A percentile compares a stretch with the other conserved stretches of the same genome.
phyloP scores from a whole-genome alignment of 176 grass and related monocot genomes.

The Elaeis guineensis region DNA sequence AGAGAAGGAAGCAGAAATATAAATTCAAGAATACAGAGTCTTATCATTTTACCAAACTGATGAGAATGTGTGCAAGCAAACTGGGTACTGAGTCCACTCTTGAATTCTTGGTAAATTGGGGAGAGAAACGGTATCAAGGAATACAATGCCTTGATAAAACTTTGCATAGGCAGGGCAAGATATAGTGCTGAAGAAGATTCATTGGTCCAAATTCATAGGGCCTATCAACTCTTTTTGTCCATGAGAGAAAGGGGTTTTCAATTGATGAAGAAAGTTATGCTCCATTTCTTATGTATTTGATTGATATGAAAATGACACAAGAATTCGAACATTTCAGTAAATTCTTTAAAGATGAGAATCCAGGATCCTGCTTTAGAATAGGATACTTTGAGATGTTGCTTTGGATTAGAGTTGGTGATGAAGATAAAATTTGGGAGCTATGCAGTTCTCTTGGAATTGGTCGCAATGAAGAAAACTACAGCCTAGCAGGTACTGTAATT shows the following conservation, averaged over 20 bases:
- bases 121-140: slow-evolving; percentile 67
- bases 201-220: slow-evolving; percentile 46
- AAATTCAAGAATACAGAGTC: slow-evolving; percentile 73
- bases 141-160: slow-evolving; percentile 49
- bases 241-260: slow-evolving; percentile 58
- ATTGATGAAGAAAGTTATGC: slow-evolving; percentile 56
- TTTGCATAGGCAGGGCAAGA: slow-evolving; percentile 51
- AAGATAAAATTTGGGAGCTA: slow-evolving; percentile 58
- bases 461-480: slow-evolving; percentile 34
- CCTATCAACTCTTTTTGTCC: slow-evolving; percentile 38
- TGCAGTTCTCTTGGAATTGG: slow-evolving; percentile 29
- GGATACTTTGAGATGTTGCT: slow-evolving; percentile 89
- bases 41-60: slow-evolving; percentile 49
- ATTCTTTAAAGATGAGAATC: slow-evolving; percentile 66
- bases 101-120: slow-evolving; percentile 62
- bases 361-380: slow-evolving; percentile 39
- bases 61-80: slow-evolving; percentile 51
- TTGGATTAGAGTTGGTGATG: slow-evolving; percentile 55
- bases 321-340: slow-evolving; percentile 62
- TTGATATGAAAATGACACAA: slow-evolving; percentile 51
- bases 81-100: slow-evolving; percentile 47
- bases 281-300: slow-evolving; percentile 63
- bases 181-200: slow-evolving; percentile 39
- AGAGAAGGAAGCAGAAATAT: slow-evolving; percentile 65
- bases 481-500: slow-evolving; percentile 40